Conservation (phyloP, 2,329 filamentous ascomycete genomes). For the Amauroascus verrucosus region DNA sequence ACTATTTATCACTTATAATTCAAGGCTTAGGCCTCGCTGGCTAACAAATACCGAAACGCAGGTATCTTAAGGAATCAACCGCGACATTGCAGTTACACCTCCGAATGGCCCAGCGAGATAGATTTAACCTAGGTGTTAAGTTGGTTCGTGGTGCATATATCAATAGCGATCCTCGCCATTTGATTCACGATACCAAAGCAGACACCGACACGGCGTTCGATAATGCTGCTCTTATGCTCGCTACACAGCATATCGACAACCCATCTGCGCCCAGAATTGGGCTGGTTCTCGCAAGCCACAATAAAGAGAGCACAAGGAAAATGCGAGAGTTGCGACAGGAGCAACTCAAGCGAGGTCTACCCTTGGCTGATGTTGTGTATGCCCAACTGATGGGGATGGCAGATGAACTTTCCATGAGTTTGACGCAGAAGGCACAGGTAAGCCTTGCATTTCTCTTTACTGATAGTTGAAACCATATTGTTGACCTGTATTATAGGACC, state of each 20-base stretch:
- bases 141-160: slow-evolving; percentile 47
- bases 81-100: slow-evolving; percentile 39
- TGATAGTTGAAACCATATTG: slow-evolving; percentile 12
- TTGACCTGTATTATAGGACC: slow-evolving; percentile 24
- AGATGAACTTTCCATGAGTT: slow-evolving; percentile 65
- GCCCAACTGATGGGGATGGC: slow-evolving; percentile 93
- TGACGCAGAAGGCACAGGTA: slow-evolving; percentile 35
- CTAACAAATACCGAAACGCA: slow-evolving; percentile 5
- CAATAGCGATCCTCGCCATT: slow-evolving; percentile 37
- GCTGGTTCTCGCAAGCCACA: slow-evolving; percentile 52
- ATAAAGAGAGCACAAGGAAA: slow-evolving; percentile 43
- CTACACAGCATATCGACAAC: slow-evolving; percentile 40
- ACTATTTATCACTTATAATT: not conserved
- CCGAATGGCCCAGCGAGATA: slow-evolving; percentile 36
- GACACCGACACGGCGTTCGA: slow-evolving; percentile 47
- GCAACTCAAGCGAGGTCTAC: slow-evolving; percentile 40
- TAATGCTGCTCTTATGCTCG: slow-evolving; percentile 44
- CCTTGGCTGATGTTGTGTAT: slow-evolving; percentile 45
- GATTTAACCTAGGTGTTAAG: slow-evolving; percentile 44
- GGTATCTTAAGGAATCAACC: slow-evolving; percentile 40
- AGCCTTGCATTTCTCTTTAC: not conserved
- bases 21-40: not conserved
- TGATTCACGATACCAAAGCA: slow-evolving; percentile 40
- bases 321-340: slow-evolving; percentile 39
- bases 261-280: slow-evolving; percentile 35